These are phyloP conservation scores for Microsporum canis DNA, from an alignment of 2,329 filamentous ascomycete species.

Conservation along the genomic window DNA sequence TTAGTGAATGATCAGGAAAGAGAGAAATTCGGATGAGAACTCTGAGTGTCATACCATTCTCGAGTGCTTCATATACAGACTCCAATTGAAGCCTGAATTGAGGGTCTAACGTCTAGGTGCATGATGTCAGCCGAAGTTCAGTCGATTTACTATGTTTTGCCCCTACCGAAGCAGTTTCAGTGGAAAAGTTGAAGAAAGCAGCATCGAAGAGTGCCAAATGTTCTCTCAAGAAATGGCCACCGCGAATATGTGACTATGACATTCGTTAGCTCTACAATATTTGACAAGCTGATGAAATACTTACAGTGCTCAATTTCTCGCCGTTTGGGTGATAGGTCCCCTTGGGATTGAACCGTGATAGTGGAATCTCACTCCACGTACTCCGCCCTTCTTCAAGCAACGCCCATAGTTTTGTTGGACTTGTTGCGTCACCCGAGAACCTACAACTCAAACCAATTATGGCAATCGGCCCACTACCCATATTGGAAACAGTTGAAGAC, in stretches of 20 bases:
- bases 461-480: constrained; percentile 16
- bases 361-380: constrained; percentile 22
- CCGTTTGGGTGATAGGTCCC: constrained; percentile 14
- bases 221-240: constrained; percentile 11
- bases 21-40: not conserved
- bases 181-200: constrained; percentile 21
- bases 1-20: not conserved
- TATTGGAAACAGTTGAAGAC: too few relatives aligned
- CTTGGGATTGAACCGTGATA: constrained; percentile 21
- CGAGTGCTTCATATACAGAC: constrained; percentile 19
- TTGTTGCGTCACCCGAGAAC: constrained; percentile 23
- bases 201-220: constrained; percentile 23
- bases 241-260: not conserved
- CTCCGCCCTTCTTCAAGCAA: constrained; percentile 18
- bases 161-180: constrained; percentile 14
- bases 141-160: too few relatives aligned
- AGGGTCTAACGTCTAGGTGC: constrained; percentile 19
- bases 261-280: not conserved
- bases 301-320: not conserved
- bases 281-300: not conserved
- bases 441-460: constrained; percentile 26
- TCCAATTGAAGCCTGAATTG: constrained; percentile 23
- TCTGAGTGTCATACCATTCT: constrained; percentile 13
- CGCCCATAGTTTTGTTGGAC: constrained; percentile 27
- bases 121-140: too few relatives aligned